A percentile compares a stretch with the other conserved stretches of the same genome.
phyloP scores from a whole-genome alignment of 1,139 yeast genomes.

The Pichia sp. region DNA sequence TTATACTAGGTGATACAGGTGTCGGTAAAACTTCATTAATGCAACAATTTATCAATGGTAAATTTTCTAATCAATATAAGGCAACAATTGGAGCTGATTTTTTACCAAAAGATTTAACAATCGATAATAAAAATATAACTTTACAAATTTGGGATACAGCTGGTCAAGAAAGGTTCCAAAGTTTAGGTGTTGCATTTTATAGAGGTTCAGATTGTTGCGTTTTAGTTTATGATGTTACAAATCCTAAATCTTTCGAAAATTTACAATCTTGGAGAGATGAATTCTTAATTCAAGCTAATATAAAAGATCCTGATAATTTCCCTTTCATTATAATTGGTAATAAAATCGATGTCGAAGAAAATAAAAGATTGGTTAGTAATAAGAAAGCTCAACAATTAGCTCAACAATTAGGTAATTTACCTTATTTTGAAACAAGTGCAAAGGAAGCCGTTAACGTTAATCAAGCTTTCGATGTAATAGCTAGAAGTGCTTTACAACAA shows the following conservation, averaged over 20 bases:
- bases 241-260: slow-evolving; percentile 85
- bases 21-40: slow-evolving; percentile 96
- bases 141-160: slow-evolving; percentile 98
- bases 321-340: slow-evolving; percentile 94
- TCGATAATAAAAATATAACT: slow-evolving; percentile 76
- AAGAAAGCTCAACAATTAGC: slow-evolving; percentile 86
- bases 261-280: slow-evolving; percentile 93
- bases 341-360: slow-evolving; percentile 90
- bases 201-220: slow-evolving; percentile 99
- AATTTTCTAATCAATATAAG: slow-evolving; percentile 91
- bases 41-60: slow-evolving; percentile 93
- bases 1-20: slow-evolving; percentile 93
- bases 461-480: slow-evolving; percentile 92
- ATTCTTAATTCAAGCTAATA: slow-evolving; percentile 87
- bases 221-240: slow-evolving; percentile 88
- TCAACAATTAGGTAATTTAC: slow-evolving; percentile 79
- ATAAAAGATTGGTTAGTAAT: slow-evolving; percentile 71
- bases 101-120: slow-evolving; percentile 77
- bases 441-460: slow-evolving; percentile 92
- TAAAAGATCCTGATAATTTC: slow-evolving; percentile 87
- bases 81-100: slow-evolving; percentile 99
- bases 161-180: slow-evolving; percentile 96
- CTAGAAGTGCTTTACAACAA: slow-evolving; percentile 87
- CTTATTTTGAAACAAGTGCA: slow-evolving; percentile 91
- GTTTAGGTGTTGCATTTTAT: slow-evolving; percentile 94